A percentile compares a stretch with the other conserved stretches of the same genome.
phyloP scores from a whole-genome alignment of 306 rosid genomes.

The Senna tora region DNA sequence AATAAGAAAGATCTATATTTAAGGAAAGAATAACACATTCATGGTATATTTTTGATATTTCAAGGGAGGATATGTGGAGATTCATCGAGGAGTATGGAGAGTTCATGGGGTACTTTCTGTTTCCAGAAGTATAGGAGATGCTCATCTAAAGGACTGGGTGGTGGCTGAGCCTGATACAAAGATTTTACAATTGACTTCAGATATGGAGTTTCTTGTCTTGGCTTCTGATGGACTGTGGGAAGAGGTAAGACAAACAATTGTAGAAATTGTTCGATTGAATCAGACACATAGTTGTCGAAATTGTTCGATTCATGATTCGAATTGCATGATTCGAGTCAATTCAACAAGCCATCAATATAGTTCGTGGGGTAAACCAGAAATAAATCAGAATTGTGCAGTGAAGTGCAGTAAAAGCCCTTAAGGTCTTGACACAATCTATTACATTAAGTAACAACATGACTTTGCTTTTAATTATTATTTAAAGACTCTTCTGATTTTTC shows the following conservation, averaged over 20 bases:
- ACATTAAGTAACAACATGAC: no score
- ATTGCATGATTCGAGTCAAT: no score
- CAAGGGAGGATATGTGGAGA: conserved; percentile 71
- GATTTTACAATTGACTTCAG: conserved; percentile 49
- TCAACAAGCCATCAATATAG: no score
- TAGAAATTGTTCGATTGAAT: no score
- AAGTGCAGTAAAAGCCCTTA: no score
- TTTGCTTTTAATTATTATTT: no score
- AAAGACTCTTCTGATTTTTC: no score
- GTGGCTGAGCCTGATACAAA: conserved; percentile 71
- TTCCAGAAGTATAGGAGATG: conserved; percentile 75
- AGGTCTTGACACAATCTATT: no score
- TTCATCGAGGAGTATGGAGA: conserved; percentile 70
- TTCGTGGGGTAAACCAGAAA: no score
- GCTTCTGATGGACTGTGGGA: conserved; percentile 83
- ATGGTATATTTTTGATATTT: conserved; percentile 21
- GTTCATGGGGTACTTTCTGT: conserved; percentile 69
- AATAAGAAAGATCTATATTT: neutral
- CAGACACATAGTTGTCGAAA: no score
- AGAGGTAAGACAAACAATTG: conserved; percentile 50
- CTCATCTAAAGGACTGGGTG: conserved; percentile 70
- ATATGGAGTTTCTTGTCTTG: conserved; percentile 69
- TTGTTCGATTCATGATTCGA: no score
- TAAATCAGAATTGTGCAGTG: no score
- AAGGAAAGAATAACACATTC: neutral